phyloP scores from a whole-genome alignment of 495 filamentous ascomycete genomes.

The Aspergillus coremiiformis region DNA sequence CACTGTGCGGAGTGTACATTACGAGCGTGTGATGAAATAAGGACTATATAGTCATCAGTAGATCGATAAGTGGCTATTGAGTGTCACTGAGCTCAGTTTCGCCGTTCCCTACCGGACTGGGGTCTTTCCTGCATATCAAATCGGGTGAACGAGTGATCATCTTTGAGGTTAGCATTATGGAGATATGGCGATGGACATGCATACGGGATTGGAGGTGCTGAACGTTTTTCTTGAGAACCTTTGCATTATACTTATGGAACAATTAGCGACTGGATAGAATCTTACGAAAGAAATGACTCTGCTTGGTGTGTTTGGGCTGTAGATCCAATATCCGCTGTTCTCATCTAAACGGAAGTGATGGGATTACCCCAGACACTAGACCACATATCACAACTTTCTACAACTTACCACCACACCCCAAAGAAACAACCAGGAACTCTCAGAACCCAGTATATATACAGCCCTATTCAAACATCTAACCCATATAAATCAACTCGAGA shows the following conservation, averaged over 20 bases:
- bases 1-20: conserved; percentile 59
- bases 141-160: not conserved
- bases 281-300: conserved; percentile 16
- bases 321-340: too few species aligned
- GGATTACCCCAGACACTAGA: too few species aligned
- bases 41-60: not conserved
- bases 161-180: not conserved
- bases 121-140: not conserved
- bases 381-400: too few species aligned
- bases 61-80: not conserved
- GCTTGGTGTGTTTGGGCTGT: not conserved
- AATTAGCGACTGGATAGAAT: conserved; percentile 26
- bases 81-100: not conserved
- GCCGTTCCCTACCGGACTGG: not conserved
- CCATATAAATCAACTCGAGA: not conserved
- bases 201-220: not conserved
- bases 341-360: too few species aligned
- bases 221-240: not conserved
- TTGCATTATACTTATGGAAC: conserved; percentile 11
- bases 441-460: not conserved
- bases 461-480: not conserved
- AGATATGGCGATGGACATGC: not conserved
- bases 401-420: not conserved
- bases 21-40: conserved; percentile 61
- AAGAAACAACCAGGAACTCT: too few species aligned